Evolutionary conservation across 768 basidiomycete genomes (phyloP), one percentile per base, ranked within the genome.

Genomic region (Cystofilobasidium macerans): DNA sequence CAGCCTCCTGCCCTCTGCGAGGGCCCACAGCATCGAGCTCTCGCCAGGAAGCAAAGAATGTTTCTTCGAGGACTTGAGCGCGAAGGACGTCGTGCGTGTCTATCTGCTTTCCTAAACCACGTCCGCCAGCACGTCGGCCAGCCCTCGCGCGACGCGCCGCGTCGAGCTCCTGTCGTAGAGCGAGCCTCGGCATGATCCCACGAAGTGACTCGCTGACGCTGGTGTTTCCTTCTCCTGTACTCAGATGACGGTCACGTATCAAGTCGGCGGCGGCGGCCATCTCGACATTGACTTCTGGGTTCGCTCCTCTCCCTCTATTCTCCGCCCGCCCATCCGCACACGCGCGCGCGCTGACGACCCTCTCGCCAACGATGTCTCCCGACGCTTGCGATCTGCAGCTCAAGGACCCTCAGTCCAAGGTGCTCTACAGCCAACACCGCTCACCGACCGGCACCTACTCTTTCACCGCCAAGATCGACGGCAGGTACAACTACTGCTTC

Each of bases 171-270:
- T 47, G 28, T 48, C 32, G 2, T 14, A 3, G 32, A 62, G 45
- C 43, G 9, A 47, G 22, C 5, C 45, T n/a, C 22, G 26, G 13
- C 42, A 20, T 40, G 20, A n/a, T 59, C 5, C 26, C 36, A 13
- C 18, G 57, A 32, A n/a, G n/a, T n/a, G n/a, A n/a, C n/a, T n/a
- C n/a, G 18, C 35, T 22, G 36, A 40, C 13, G 11, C 60, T 36
- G 40, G 36, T 36, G 38, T n/a, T 62, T 54, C 33, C 38, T 24
- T 36, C 16, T 61, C 38, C 18, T 13, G 16, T 53, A 38, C 36
- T 9, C 72, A 97, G 93, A 98, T 99, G 95, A 94, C 94, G 30
- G 88, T 99, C 58, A 95, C 94, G 43, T 99, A 98, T 75, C 95
- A 99, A 81, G 95, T 98, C 9, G 93, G 90, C 61, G 91, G 89